Conservation (phyloP, 1,284 basidiomycete species). For the Mycosarcoma mackinlayi region DNA sequence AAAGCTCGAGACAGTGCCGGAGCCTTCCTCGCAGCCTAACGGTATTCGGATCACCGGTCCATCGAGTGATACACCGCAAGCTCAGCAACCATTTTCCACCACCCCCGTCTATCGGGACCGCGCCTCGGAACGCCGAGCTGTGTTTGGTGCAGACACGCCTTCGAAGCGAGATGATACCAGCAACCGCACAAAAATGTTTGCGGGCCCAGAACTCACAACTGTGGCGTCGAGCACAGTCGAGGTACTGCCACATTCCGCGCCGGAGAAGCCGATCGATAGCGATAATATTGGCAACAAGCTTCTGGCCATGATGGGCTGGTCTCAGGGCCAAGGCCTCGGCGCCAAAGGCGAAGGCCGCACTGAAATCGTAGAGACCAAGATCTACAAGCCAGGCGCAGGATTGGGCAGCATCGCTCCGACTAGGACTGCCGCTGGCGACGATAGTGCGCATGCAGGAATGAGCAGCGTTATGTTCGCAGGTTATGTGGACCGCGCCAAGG, state of each 20-base stretch:
- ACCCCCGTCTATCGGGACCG: conserved; percentile 33
- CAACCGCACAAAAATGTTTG: conserved; percentile 13
- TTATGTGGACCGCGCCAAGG: conserved; percentile 25
- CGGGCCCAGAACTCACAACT: conserved; percentile 13
- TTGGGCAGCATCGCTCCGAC: conserved; percentile 30
- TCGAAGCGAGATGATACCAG: not conserved
- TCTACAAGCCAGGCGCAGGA: conserved; percentile 44
- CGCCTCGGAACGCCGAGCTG: conserved; percentile 47
- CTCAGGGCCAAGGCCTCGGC: conserved; percentile 41
- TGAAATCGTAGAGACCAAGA: conserved; percentile 40
- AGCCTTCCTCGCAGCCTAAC: not conserved
- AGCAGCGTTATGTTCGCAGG: conserved; percentile 22
- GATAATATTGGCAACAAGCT: conserved; percentile 47
- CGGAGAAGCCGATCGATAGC: conserved; percentile 36
- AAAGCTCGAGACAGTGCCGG: conserved; percentile 13
- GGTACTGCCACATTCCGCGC: conserved; percentile 19
- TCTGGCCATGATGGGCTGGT: conserved; percentile 51
- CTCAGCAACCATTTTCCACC: not conserved
- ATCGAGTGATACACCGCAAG: no score
- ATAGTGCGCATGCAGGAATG: not conserved
- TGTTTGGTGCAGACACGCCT: conserved; percentile 39
- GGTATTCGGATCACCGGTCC: not conserved
- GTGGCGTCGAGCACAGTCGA: not conserved
- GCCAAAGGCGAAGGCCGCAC: conserved; percentile 22
- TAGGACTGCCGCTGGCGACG: conserved; percentile 1